Conservation (phyloP, 2,329 filamentous ascomycete genomes). For the Penicillium sp. region DNA sequence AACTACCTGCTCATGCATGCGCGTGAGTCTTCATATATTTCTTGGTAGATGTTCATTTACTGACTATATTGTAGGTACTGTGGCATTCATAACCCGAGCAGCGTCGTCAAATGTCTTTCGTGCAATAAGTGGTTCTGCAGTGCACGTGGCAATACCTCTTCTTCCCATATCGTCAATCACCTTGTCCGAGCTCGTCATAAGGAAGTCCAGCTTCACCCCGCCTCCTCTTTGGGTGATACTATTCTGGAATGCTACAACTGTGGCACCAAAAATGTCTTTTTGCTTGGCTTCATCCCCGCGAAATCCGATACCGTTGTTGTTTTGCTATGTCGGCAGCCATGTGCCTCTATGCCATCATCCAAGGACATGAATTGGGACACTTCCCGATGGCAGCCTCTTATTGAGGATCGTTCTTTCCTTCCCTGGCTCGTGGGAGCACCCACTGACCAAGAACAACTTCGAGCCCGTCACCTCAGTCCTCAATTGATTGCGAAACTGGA, state of each 20-base stretch:
- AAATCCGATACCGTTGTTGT: conserved; percentile 99
- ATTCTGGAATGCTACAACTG: conserved; percentile 99
- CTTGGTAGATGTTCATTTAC: conserved; percentile 16
- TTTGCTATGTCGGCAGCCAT: conserved; percentile 91
- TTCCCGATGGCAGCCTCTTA: conserved; percentile 93
- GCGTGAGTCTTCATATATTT: conserved; percentile 60
- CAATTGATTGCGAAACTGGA: conserved; percentile 95
- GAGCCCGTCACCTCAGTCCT: conserved; percentile 85
- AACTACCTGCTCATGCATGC: conserved; percentile 92
- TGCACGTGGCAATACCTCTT: conserved; percentile 91
- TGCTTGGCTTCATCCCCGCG: conserved; percentile 95
- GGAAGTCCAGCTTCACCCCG: conserved; percentile 94
- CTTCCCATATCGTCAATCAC: conserved; percentile 97
- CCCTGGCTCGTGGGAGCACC: conserved; percentile 88
- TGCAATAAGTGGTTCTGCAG: conserved; percentile 99
- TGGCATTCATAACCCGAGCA: conserved; percentile 92
- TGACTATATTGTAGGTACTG: conserved; percentile 65
- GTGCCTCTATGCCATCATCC: conserved; percentile 87
- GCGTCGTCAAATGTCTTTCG: conserved; percentile 90
- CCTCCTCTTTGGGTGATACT: conserved; percentile 89
- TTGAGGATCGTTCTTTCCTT: conserved; percentile 93
- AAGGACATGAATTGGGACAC: conserved; percentile 99
- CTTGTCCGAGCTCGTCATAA: conserved; percentile 96
- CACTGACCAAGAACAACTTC: conserved; percentile 91
- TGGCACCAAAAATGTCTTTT: conserved; percentile 97